A percentile compares a stretch with the other conserved stretches of the same genome.
Conservation (phyloP, 116 monocot species). For the Trichopus zeylanicus region DNA sequence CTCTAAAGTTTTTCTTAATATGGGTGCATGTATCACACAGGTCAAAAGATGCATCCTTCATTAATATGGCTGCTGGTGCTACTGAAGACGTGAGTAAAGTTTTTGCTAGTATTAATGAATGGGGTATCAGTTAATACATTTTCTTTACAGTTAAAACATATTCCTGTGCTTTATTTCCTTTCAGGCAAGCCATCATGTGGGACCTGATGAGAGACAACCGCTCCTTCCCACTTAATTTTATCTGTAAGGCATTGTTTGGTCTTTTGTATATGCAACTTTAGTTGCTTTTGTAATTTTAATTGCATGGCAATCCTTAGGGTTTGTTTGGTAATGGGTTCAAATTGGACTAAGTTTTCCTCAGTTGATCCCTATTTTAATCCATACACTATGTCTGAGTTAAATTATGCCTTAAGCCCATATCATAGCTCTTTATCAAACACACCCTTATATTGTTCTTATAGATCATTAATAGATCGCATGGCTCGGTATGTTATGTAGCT, state of each 20-base stretch:
- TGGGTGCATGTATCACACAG: slow-evolving; percentile 12
- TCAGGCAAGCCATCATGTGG: slow-evolving; percentile 48
- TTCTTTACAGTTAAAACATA: not conserved
- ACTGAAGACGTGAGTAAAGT: slow-evolving; percentile 56
- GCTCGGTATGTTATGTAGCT: too few species aligned
- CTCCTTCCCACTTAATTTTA: slow-evolving; percentile 59
- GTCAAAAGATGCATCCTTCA: slow-evolving; percentile 53
- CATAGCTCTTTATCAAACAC: too few species aligned
- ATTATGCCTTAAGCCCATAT: too few species aligned
- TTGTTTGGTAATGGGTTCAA: too few species aligned
- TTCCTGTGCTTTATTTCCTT: not conserved
- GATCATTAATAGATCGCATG: too few species aligned
- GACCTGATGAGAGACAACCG: slow-evolving; percentile 47
- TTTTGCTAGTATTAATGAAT: not conserved
- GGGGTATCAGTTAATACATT: not conserved
- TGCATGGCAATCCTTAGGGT: too few species aligned
- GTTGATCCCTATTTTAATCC: too few species aligned
- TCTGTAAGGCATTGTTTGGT: not conserved
- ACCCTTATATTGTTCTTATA: too few species aligned
- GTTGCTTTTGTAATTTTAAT: not conserved
- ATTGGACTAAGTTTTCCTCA: too few species aligned
- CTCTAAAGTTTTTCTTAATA: not conserved
- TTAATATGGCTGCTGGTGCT: slow-evolving; percentile 64
- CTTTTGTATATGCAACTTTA: not conserved
- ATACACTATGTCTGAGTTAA: too few species aligned